phyloP scores from a whole-genome alignment of 2,329 filamentous ascomycete species.

The Scleromitrula shiraiana region DNA sequence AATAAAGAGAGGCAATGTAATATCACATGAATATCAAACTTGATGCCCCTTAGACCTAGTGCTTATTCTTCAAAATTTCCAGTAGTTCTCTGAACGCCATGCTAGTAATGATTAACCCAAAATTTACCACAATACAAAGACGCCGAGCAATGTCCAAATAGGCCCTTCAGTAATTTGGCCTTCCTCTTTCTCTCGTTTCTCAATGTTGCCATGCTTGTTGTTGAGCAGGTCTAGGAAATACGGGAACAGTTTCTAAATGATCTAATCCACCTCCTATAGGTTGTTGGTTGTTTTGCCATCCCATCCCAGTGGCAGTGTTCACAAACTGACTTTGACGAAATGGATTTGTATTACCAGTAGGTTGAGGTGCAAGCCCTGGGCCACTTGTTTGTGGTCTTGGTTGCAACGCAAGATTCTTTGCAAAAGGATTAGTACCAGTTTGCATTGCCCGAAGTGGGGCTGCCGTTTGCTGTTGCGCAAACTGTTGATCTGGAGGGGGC shows the following conservation, averaged over 20 bases:
- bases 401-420: constrained; percentile 37
- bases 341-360: constrained; percentile 86
- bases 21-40: constrained; percentile 20
- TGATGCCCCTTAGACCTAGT: constrained; percentile 13
- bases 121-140: constrained; percentile 1
- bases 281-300: constrained; percentile 76
- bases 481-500: constrained; percentile 28
- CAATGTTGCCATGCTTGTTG: constrained; percentile 51
- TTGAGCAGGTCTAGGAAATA: constrained; percentile 75
- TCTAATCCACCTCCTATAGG: constrained; percentile 77
- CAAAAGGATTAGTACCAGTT: constrained; percentile 68
- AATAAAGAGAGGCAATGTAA: constrained; percentile 15
- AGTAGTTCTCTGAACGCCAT: constrained; percentile 26
- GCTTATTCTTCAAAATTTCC: constrained; percentile 7
- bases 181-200: background rate
- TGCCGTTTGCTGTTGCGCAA: constrained; percentile 33
- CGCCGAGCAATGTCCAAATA: constrained; percentile 2
- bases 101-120: constrained; percentile 19
- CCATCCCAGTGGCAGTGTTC: constrained; percentile 78
- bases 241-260: constrained; percentile 66
- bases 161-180: background rate
- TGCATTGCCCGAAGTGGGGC: constrained; percentile 44
- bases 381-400: constrained; percentile 29
- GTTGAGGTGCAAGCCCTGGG: constrained; percentile 55
- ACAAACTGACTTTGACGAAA: constrained; percentile 89